These are phyloP conservation scores for Aspergillus fructus DNA, from an alignment of 2,329 filamentous ascomycete genomes.

Conservation along the genomic window DNA sequence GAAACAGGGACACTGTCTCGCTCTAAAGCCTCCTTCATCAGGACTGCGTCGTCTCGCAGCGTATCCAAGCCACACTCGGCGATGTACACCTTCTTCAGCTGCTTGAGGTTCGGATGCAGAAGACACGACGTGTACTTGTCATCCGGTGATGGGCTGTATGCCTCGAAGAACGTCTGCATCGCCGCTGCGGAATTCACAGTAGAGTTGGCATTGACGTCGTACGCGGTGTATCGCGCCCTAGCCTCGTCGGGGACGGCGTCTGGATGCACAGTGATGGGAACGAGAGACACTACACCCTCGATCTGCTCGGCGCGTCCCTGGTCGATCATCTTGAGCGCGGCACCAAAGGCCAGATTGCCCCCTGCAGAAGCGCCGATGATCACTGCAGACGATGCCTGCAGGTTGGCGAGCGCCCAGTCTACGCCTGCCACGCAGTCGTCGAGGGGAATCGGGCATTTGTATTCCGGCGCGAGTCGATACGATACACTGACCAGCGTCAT, in stretches of 20 bases:
- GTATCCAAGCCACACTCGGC: constrained; percentile 12
- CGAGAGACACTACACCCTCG: constrained; percentile 39
- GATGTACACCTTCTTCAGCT: constrained; percentile 16
- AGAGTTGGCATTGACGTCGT: constrained; percentile 35
- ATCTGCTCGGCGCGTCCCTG: constrained; percentile 32
- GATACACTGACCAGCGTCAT: constrained; percentile 4
- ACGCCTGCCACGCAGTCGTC: constrained; percentile 13
- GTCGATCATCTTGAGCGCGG: constrained; percentile 40
- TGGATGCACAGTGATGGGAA: constrained; percentile 38
- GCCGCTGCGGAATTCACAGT: constrained; percentile 37
- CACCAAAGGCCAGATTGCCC: constrained; percentile 36
- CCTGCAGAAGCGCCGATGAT: constrained; percentile 42
- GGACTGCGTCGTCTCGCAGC: constrained; percentile 9
- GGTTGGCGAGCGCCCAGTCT: constrained; percentile 11
- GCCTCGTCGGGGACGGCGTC: constrained; percentile 37
- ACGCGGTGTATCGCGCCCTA: constrained; percentile 34
- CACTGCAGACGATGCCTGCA: constrained; percentile 26
- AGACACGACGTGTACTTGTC: constrained; percentile 7
- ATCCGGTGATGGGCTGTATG: background rate
- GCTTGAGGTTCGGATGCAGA: constrained; percentile 6
- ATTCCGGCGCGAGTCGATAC: constrained; percentile 24
- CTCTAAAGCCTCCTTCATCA: background rate
- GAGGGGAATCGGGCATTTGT: constrained; percentile 11
- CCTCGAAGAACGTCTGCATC: constrained; percentile 35
- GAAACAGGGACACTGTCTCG: background rate